Percentiles rank a stretch among this genome's conserved stretches.
These are phyloP conservation scores for Solanum bulbocastanum DNA, from an alignment of 257 asterid genomes.

Conservation along the genomic window DNA sequence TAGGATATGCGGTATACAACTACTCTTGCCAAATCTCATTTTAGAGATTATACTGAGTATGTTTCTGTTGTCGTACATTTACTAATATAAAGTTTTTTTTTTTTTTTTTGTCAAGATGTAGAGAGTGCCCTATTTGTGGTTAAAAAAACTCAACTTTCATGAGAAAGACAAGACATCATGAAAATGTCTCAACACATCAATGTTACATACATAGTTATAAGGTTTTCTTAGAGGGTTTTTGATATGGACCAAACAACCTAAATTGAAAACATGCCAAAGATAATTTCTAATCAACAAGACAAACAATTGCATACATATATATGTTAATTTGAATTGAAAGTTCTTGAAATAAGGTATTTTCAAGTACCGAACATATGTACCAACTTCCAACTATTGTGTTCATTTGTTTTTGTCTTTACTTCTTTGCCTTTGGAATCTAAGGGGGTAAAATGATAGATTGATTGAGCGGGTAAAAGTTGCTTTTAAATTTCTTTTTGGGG, in stretches of 20 bases:
- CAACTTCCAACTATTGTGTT: neutral
- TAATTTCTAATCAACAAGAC: neutral
- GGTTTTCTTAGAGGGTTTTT: neutral
- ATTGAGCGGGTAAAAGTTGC: neutral
- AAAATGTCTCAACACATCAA: neutral
- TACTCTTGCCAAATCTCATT: neutral
- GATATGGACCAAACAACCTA: neutral
- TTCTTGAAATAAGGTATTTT: neutral
- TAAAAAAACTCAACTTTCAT: neutral
- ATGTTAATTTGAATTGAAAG: neutral
- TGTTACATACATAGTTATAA: neutral
- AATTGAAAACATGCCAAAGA: neutral
- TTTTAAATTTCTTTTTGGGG: neutral
- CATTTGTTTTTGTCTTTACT: conserved; percentile 13
- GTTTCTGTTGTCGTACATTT: neutral
- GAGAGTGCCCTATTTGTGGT: neutral
- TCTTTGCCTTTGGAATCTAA: conserved; percentile 23
- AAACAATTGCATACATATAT: neutral
- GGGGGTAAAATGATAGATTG: neutral
- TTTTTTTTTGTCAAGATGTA: neutral
- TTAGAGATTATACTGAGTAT: neutral
- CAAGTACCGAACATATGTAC: neutral
- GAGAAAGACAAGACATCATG: neutral
- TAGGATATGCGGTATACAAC: neutral
- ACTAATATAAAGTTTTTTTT: neutral